Conservation (phyloP, 805 yeast species). For the Candida ipomoeae region DNA sequence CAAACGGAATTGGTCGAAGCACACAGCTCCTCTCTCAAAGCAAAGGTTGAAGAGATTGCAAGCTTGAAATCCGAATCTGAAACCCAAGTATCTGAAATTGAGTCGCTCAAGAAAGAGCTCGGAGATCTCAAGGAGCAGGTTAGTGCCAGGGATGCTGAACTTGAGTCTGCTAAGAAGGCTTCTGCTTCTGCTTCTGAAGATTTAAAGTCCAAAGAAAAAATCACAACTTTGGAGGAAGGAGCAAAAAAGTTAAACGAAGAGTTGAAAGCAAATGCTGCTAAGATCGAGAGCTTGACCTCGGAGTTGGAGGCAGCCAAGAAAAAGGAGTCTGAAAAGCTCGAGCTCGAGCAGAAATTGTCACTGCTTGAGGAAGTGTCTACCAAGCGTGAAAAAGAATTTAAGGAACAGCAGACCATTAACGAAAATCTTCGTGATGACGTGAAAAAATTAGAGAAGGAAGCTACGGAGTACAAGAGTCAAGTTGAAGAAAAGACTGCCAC, state of each 20-base stretch:
- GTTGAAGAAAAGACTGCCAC: slow-evolving; percentile 3
- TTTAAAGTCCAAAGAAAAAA: neutral
- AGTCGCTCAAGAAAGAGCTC: neutral
- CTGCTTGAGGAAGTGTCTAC: neutral
- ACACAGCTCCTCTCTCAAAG: slow-evolving; percentile 1
- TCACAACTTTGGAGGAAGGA: neutral
- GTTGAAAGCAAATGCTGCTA: neutral
- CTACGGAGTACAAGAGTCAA: neutral
- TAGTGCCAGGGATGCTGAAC: neutral
- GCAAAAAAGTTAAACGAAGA: neutral
- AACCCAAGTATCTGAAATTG: neutral
- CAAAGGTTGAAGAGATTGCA: neutral
- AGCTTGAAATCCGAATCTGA: neutral
- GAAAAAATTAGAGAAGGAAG: slow-evolving; percentile 3
- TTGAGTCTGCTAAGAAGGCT: neutral
- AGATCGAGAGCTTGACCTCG: slow-evolving; percentile 4
- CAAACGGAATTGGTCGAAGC: neutral
- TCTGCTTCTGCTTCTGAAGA: neutral
- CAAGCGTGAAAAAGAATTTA: neutral
- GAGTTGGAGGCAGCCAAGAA: slow-evolving; percentile 3
- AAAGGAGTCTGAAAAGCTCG: slow-evolving; percentile 6
- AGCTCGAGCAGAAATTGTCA: slow-evolving; percentile 9
- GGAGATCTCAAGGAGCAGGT: neutral
- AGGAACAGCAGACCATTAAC: neutral
- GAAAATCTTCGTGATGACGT: slow-evolving; percentile 4